Conservation (phyloP, 2,329 filamentous ascomycete species). For the Lojkania enalia region DNA sequence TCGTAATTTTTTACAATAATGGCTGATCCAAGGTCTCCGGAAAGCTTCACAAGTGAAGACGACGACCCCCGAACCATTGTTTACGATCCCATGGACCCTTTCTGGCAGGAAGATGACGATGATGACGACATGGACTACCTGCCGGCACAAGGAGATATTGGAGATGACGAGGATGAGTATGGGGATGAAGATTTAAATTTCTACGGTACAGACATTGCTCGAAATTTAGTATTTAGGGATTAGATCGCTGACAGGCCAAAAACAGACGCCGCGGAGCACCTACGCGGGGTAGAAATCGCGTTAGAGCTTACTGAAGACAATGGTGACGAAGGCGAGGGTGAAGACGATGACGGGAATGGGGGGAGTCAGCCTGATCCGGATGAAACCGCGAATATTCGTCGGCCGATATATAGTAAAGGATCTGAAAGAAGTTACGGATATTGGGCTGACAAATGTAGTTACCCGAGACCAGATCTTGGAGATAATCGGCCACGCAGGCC, state of each 20-base stretch:
- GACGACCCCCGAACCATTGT: conserved; percentile 30
- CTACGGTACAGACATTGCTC: conserved; percentile 32
- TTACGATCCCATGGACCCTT: conserved; percentile 39
- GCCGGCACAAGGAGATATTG: conserved; percentile 45
- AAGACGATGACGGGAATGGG: conserved; percentile 41
- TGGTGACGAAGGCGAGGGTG: conserved; percentile 37
- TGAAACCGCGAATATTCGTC: conserved; percentile 4
- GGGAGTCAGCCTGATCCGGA: conserved; percentile 34
- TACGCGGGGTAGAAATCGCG: conserved; percentile 48
- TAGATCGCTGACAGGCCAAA: conserved; percentile 6
- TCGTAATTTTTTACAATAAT: conserved; percentile 15
- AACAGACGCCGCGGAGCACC: conserved; percentile 47
- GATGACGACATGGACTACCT: conserved; percentile 59
- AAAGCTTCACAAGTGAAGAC: conserved; percentile 28
- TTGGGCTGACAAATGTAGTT: conserved; percentile 37
- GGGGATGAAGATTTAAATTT: conserved; percentile 41
- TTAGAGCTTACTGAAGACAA: conserved; percentile 46
- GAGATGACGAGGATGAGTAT: conserved; percentile 46
- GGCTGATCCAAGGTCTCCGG: conserved; percentile 29
- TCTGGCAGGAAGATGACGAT: conserved; percentile 43
- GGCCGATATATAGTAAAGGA: conserved; percentile 28
- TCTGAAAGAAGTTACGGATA: not conserved
- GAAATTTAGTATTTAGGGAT: not conserved
- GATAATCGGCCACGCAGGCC: conserved; percentile 57
- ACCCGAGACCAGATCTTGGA: conserved; percentile 57